Base-by-base conservation (phyloP, 352 stramenopile species). In the Phytophthora cryptogea region DNA sequence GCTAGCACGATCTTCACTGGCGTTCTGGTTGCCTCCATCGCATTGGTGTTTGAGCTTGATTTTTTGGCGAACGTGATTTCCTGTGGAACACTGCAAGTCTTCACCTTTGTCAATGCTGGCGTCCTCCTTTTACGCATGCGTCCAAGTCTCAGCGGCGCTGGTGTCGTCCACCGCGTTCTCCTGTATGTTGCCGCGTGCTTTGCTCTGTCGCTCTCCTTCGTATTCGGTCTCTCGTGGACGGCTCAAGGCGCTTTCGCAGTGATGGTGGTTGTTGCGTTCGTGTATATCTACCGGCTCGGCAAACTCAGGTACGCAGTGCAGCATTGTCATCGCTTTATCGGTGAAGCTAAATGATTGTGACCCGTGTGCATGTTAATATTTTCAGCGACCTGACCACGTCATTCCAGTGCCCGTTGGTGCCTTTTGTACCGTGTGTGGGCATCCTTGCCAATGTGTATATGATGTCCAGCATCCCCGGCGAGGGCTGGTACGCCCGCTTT, bases 71-170 rank as follows among this genome's bases (percentile, higher is more conserved):
- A 96, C 60, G 78, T 97, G 20, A 98, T 98, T 71, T 97, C 86
- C 14, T 90, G 92, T 37, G 92, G 90, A 31, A 97, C 86, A 7
- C 65, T 97, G 0, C 83, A 97, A 75, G 92, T 97, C 2, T 98
- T 97, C 49, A 97, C 89, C n/a, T 97, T 96, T 51, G 89, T 97
- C 11, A 95, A 97, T 68, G 88, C 90, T 28, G 92, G 90, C n/a
- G 88, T 97, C 13, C 68, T 97, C 30, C 53, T 96, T 11, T 46
- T 96, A 28, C 82, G 86, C 13, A 87, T 90, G 82, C 80, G 78
- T 45, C 59, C 72, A 9, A 72, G 54, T 41, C 61, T 63, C 44
- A 81, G 60, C 14, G 68, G 65, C 7, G 60, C 54, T 63, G 62
- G 63, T 13, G 81, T 93, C 10, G 58, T 78, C 9, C 60, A 63